Percentiles rank a stretch among this genome's conserved stretches.
phyloP scores from a whole-genome alignment of 129 eudicot genomes.

The Arctium minus region DNA sequence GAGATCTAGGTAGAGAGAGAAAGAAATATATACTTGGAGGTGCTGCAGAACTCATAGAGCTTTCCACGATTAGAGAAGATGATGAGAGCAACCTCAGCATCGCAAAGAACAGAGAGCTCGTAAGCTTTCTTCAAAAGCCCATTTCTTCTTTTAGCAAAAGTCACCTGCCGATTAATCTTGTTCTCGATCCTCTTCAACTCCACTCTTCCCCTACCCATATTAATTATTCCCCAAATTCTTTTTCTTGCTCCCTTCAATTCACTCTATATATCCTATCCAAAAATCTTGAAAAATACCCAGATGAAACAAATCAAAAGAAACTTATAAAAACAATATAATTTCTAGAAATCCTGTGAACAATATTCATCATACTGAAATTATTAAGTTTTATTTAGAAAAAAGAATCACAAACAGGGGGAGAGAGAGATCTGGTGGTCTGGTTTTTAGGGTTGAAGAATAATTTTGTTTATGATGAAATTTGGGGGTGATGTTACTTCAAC shows the following conservation, averaged over 20 bases:
- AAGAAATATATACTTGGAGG: constrained; percentile 17
- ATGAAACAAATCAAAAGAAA: neutral
- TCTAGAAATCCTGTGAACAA: neutral
- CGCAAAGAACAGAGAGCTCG: constrained; percentile 68
- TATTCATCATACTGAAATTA: neutral
- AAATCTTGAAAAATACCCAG: neutral
- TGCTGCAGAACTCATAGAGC: constrained; percentile 66
- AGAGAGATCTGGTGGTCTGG: neutral
- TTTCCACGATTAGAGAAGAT: constrained; percentile 68
- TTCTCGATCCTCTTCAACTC: constrained; percentile 80
- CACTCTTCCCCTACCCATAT: constrained; percentile 82
- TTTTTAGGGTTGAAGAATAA: neutral
- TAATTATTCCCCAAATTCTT: neutral
- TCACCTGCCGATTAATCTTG: constrained; percentile 77
- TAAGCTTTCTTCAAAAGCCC: constrained; percentile 69
- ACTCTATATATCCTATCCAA: neutral
- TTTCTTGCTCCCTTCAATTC: neutral
- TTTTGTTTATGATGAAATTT: neutral
- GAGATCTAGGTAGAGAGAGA: constrained; percentile 5
- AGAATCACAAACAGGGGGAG: neutral
- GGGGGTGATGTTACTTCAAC: constrained; percentile 24
- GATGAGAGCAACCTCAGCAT: constrained; percentile 62
- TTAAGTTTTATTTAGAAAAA: neutral
- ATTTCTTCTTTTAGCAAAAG: constrained; percentile 70
- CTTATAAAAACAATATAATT: neutral